Percentiles rank a stretch among this genome's conserved stretches.
Conservation (phyloP, 1,139 yeast genomes). For the Suhomyces bokatorum region DNA sequence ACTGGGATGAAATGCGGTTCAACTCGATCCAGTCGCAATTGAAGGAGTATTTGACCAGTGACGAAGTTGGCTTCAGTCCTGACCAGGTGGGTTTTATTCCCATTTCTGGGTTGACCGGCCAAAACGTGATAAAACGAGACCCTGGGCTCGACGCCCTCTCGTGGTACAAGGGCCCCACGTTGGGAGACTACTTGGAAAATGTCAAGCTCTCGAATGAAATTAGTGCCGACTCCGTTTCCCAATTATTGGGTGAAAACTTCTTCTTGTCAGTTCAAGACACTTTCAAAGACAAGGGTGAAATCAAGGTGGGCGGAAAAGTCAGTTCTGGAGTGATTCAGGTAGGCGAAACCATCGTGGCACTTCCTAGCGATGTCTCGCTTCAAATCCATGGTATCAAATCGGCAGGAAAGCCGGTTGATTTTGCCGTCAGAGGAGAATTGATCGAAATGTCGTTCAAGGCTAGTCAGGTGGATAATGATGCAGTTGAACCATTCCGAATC, state of each 20-base stretch:
- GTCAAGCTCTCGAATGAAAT: constrained; percentile 21
- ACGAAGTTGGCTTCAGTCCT: constrained; percentile 58
- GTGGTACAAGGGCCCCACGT: constrained; percentile 71
- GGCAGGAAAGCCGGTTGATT: constrained; percentile 28
- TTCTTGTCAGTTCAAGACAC: constrained; percentile 54
- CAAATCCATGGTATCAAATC: constrained; percentile 36
- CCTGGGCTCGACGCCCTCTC: constrained; percentile 29
- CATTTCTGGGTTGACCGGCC: constrained; percentile 82
- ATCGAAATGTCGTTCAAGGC: constrained; percentile 58
- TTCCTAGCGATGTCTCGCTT: constrained; percentile 50
- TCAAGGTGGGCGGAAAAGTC: constrained; percentile 68
- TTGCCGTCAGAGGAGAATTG: constrained; percentile 72
- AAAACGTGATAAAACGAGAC: constrained; percentile 62
- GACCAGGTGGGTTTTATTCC: constrained; percentile 70
- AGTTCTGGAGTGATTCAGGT: constrained; percentile 74
- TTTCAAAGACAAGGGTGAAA: constrained; percentile 25
- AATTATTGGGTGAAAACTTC: constrained; percentile 40
- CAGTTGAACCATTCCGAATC: constrained; percentile 49
- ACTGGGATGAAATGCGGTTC: constrained; percentile 70
- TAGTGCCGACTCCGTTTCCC: constrained; percentile 12
- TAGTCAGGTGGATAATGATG: constrained; percentile 44
- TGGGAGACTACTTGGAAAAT: constrained; percentile 57
- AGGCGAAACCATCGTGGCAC: constrained; percentile 66
- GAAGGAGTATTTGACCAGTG: constrained; percentile 51
- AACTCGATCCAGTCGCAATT: constrained; percentile 61